Evolutionary conservation across 768 basidiomycete species (phyloP), one percentile per base, ranked within the genome.

Genomic region (Cystobasidium onofrii): DNA sequence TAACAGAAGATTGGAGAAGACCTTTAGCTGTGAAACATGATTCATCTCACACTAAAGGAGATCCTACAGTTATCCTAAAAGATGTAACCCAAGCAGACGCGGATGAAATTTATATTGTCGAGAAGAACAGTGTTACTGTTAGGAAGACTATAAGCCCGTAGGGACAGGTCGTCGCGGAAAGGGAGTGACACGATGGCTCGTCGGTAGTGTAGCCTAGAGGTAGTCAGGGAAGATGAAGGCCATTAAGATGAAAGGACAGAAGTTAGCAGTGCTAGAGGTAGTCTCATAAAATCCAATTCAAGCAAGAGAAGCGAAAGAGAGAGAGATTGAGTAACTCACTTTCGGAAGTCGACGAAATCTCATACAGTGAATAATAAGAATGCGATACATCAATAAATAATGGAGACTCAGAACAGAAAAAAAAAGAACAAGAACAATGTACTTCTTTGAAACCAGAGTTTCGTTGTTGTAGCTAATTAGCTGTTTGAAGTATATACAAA

Each of bases 1-100:
- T 61, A 36, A 71, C 69, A 9, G 69, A 71, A 36, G 69, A 71
- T 36, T 71, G 69, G 69, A 71, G 69, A 44, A 71, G 69, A 44
- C 69, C 69, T 25, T 52, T 43, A 25, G 63, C 41, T 6, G 25
- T 64, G 6, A 44, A 15, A 27, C 33, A 50, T 25, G 13, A 67
- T 25, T 3, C 12, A 46, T 7, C 10, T 60, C 29, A 27, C 17
- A 23, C 57, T 29, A 34, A 12, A 15, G 63, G 63, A 23, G 36
- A 43, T 10, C 36, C 63, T 15, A 25, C 25, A 25, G 43, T 39
- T 36, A 61, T 60, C 18, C 69, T 71, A 2, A 71, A 61, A 60
- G 69, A 71, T 36, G 69, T 71, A 20, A 71, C 54, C 1, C 31
- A 71, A 15, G 69, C 29, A 12, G 33, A 34, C 9, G 55, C 46